Evolutionary conservation across 768 basidiomycete genomes (phyloP).

Genomic region (Butyriboletus loyo): DNA sequence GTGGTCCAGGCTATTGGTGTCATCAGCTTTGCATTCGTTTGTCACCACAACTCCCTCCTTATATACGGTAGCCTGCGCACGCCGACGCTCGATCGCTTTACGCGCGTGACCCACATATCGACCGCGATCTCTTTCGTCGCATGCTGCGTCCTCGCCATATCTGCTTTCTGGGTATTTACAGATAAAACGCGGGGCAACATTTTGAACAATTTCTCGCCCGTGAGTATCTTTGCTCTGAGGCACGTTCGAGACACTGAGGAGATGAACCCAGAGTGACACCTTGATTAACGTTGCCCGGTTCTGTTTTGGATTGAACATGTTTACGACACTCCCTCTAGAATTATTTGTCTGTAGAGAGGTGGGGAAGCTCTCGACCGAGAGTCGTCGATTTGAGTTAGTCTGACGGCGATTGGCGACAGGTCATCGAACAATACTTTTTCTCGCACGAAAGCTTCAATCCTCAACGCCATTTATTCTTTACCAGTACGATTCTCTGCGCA

Average conservation of each 20-base stretch:
- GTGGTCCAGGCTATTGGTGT: slow-evolving; percentile 96
- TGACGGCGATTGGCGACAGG: slow-evolving; percentile 42
- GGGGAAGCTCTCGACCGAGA: slow-evolving; percentile 1
- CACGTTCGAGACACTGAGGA: slow-evolving; percentile 3
- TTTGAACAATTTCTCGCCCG: slow-evolving; percentile 87
- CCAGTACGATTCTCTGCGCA: slow-evolving; percentile 74
- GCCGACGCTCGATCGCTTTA: slow-evolving; percentile 92
- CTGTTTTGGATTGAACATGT: slow-evolving; percentile 96
- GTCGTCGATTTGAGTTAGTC: neutral
- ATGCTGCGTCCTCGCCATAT: slow-evolving; percentile 81
- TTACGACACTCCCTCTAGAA: slow-evolving; percentile 94
- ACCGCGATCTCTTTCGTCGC: slow-evolving; percentile 79
- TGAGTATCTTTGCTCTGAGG: slow-evolving; percentile 28
- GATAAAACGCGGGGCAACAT: slow-evolving; percentile 94
- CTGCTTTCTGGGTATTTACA: slow-evolving; percentile 87
- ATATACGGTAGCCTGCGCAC: slow-evolving; percentile 93
- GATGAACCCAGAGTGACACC: slow-evolving; percentile 58
- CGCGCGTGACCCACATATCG: slow-evolving; percentile 89
- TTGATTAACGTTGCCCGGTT: slow-evolving; percentile 94
- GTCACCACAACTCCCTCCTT: slow-evolving; percentile 95
- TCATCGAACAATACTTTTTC: slow-evolving; percentile 96
- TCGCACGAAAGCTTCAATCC: slow-evolving; percentile 78
- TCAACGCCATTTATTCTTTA: slow-evolving; percentile 88
- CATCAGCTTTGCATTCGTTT: slow-evolving; percentile 95
- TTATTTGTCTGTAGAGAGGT: slow-evolving; percentile 97